A percentile compares a stretch with the other conserved stretches of the same genome.
These are phyloP conservation scores for Benincasa hispida DNA, from an alignment of 306 rosid species.

Conservation along the genomic window DNA sequence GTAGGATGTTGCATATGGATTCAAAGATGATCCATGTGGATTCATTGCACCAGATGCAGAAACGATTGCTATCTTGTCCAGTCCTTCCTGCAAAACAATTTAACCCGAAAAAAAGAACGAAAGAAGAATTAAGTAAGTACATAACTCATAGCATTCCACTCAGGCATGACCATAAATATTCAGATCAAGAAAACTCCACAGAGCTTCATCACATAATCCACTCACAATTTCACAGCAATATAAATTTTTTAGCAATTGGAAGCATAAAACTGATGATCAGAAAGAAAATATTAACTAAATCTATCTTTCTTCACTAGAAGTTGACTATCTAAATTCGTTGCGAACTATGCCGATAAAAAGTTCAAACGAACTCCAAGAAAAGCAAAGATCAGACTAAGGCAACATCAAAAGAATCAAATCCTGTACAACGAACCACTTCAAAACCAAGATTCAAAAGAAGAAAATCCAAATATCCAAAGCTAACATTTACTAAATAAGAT, in stretches of 20 bases:
- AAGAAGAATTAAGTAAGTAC: background rate
- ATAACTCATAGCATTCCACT: background rate
- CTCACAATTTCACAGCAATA: background rate
- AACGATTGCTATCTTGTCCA: background rate
- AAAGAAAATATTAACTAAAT: background rate
- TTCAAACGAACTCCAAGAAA: background rate
- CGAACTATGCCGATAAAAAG: background rate
- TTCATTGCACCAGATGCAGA: constrained; percentile 29
- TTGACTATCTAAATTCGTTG: background rate
- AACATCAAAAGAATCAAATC: background rate
- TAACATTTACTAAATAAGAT: background rate
- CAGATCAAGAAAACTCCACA: background rate
- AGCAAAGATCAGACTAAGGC: background rate
- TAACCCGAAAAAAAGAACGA: background rate
- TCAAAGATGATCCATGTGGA: constrained; percentile 51
- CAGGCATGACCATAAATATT: background rate
- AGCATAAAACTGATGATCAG: background rate
- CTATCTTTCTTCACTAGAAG: background rate
- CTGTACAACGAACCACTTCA: background rate
- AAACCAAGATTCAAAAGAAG: background rate
- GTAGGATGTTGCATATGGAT: constrained; percentile 67
- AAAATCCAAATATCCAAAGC: background rate
- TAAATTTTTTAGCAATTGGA: background rate
- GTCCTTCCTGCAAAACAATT: background rate
- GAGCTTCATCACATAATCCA: background rate